Base-by-base conservation (phyloP, 2,329 filamentous ascomycete species). In the Tolypocladium tundrense region DNA sequence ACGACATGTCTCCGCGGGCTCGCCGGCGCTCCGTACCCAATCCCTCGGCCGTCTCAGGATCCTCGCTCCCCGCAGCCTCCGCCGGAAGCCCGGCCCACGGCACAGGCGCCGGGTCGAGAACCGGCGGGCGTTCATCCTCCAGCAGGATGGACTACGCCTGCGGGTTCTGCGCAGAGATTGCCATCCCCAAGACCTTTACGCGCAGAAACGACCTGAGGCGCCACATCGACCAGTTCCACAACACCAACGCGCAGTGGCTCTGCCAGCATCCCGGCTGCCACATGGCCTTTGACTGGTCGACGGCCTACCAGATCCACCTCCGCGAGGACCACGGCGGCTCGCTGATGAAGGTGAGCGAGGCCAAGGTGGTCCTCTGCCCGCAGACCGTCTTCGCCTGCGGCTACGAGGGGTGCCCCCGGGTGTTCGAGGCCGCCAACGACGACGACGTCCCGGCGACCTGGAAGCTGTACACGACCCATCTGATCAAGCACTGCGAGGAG, bases 361-460 rank as follows among this genome's bases (percentile, higher is more conserved):
- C 72, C 62, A 75, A 72, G 62, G 70, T 76, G 43, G 71, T 70
- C 33, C 65, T 78, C 6, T 78, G 76, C 58, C 73, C 73, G 1
- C 77, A 79, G 61, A 73, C 75, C 3, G 72, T 79, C 27, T 79
- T 79, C 60, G 77, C 76, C 21, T 79, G 77, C 60, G 77, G 77
- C 13, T 79, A 79, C 58, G 71, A 73, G 57, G 72, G 72, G 54
- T 79, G 77, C 60, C 61, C 67, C 13, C 67, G 73, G n/a, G 70
- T 79, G 2, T 75, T 77, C 43, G 77, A 79, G 61, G 72, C 76
- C 0, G 61, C 69, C 10, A 68, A 68, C 33, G 75, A 77, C 50
- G 67, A 68, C 21, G 73, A 78, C 21, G 71, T 71, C 16, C 65
- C 68, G 10, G 65, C 70, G 2, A 70, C 69, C 1, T 75, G 77